These are phyloP conservation scores for Sporisorium iseilematis-ciliati DNA, from an alignment of 1,284 basidiomycete genomes.

Conservation along the genomic window DNA sequence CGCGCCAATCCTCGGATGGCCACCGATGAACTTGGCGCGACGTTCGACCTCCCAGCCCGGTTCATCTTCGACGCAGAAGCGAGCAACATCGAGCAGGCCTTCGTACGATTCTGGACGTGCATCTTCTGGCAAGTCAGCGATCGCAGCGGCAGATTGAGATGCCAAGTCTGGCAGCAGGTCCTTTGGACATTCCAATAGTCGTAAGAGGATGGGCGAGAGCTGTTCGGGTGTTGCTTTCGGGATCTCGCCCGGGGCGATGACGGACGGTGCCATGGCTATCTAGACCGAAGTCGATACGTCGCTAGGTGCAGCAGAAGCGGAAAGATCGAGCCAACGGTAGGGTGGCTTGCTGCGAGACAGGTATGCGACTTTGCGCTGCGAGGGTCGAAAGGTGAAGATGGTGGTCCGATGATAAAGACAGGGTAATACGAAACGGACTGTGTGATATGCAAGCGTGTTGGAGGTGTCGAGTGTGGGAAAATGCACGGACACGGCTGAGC, in stretches of 20 bases:
- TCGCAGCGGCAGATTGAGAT: conserved; percentile 55
- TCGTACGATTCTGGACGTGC: conserved; percentile 65
- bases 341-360: neutral
- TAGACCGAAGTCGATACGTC: neutral
- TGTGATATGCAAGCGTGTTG: conserved; percentile 5
- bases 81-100: conserved; percentile 66
- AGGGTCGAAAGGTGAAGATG: no score
- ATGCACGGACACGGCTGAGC: conserved; percentile 25
- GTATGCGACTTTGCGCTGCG: neutral
- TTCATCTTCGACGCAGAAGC: conserved; percentile 68
- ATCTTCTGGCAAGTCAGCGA: conserved; percentile 61
- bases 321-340: neutral
- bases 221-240: conserved; percentile 49
- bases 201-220: conserved; percentile 54
- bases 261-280: conserved; percentile 17
- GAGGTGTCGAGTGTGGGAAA: neutral
- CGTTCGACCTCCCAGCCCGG: conserved; percentile 60
- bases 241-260: conserved; percentile 46
- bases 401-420: neutral
- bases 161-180: conserved; percentile 45
- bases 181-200: conserved; percentile 49
- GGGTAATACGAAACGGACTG: neutral
- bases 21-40: conserved; percentile 51
- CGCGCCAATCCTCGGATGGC: conserved; percentile 60
- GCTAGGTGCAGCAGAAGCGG: neutral